Percentiles rank a stretch among this genome's conserved stretches.
Evolutionary conservation across 148 eudicot genomes (phyloP).

Genomic region (Pharnaceum exiguum): DNA sequence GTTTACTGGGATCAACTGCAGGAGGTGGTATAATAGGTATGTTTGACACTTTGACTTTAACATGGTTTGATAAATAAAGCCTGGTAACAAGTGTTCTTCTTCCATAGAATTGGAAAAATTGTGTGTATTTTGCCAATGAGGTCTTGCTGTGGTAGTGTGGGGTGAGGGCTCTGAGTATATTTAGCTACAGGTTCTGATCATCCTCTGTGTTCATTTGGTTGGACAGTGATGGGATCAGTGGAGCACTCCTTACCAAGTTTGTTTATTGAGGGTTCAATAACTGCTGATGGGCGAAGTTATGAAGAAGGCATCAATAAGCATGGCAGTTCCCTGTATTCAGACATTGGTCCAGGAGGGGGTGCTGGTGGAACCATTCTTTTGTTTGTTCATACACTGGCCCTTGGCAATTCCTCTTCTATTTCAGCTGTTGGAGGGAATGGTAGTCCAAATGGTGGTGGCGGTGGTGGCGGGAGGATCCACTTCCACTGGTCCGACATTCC

Average conservation of each 20-base stretch:
- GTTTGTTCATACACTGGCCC: conserved; percentile 59
- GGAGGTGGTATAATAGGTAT: conserved; percentile 93
- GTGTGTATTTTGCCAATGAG: too few relatives aligned
- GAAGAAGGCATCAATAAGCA: conserved; percentile 37
- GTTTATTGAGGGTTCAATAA: conserved; percentile 58
- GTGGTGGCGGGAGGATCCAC: conserved; percentile 94
- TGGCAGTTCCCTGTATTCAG: conserved; percentile 21
- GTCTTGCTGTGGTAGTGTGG: too few relatives aligned
- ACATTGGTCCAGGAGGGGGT: conserved; percentile 81
- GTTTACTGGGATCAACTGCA: conserved; percentile 66
- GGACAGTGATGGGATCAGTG: conserved; percentile 90
- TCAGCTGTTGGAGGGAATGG: conserved; percentile 91
- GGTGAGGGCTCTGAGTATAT: too few relatives aligned
- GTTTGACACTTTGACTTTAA: conserved; percentile 13
- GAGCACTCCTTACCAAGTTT: conserved; percentile 72
- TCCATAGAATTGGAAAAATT: too few relatives aligned
- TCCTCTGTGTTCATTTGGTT: conserved; percentile 8
- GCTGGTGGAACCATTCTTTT: conserved; percentile 95
- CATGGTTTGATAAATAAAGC: too few relatives aligned
- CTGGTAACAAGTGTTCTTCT: too few relatives aligned
- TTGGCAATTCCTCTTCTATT: conserved; percentile 52
- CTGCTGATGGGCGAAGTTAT: conserved; percentile 82
- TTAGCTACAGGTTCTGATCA: too few relatives aligned
- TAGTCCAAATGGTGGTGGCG: conserved; percentile 70
- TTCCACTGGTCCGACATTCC: conserved; percentile 92